phyloP scores from a whole-genome alignment of 176 grass and related monocot species.

The Ananas comosus region DNA sequence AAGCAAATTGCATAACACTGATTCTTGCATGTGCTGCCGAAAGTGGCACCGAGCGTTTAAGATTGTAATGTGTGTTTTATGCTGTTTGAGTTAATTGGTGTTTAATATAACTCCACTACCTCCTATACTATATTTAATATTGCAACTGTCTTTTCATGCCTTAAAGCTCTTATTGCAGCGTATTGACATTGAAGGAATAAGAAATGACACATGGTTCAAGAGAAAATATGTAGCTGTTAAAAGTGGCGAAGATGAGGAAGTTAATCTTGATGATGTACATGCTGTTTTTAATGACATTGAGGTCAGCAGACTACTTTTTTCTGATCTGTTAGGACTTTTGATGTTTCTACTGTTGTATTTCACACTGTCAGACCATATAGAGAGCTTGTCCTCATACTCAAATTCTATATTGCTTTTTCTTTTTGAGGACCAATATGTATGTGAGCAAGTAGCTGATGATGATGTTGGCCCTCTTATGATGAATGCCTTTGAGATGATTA shows the following conservation, averaged over 20 bases:
- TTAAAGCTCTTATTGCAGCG: slow-evolving; percentile 39
- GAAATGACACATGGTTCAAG: slow-evolving; percentile 65
- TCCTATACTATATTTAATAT: not conserved
- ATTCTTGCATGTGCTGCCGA: too few species aligned
- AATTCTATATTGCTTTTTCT: slow-evolving; percentile 22
- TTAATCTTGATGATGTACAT: slow-evolving; percentile 81
- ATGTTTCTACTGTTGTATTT: not conserved
- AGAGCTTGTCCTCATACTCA: slow-evolving; percentile 6
- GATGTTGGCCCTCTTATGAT: slow-evolving; percentile 76
- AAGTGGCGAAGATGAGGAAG: slow-evolving; percentile 45
- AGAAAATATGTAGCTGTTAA: slow-evolving; percentile 59
- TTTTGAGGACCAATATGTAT: slow-evolving; percentile 76
- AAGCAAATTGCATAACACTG: too few species aligned
- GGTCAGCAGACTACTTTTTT: slow-evolving; percentile 34
- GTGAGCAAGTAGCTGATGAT: slow-evolving; percentile 50
- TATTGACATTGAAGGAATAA: slow-evolving; percentile 66
- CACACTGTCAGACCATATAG: not conserved
- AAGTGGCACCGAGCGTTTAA: too few species aligned
- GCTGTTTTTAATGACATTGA: slow-evolving; percentile 92
- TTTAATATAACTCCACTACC: not conserved
- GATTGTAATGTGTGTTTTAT: too few species aligned
- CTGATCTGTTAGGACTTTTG: not conserved
- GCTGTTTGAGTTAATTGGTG: not conserved
- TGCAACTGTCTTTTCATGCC: not conserved
- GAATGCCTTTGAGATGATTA: slow-evolving; percentile 99